A percentile compares a stretch with the other conserved stretches of the same genome.
Evolutionary conservation across 2,329 filamentous ascomycete species (phyloP).

Genomic region (Blastomyces parvus): DNA sequence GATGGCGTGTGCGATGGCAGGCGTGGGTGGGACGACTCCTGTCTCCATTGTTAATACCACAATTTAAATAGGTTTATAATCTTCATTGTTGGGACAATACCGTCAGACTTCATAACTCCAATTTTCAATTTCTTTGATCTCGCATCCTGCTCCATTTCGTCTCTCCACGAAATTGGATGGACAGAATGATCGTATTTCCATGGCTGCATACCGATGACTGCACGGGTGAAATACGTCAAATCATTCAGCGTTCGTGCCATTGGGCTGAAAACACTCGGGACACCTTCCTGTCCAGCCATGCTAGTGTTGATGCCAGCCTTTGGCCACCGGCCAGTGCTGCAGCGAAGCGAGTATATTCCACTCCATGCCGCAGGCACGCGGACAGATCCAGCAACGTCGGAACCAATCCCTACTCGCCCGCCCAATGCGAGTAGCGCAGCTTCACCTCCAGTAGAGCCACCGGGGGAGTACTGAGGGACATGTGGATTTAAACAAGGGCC

Average conservation of each 20-base stretch:
- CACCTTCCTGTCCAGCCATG: slow-evolving; percentile 86
- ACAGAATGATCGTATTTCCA: slow-evolving; percentile 85
- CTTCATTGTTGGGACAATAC: slow-evolving; percentile 23
- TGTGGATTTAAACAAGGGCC: slow-evolving; percentile 75
- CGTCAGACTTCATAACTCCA: slow-evolving; percentile 68
- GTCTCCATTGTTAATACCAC: not conserved
- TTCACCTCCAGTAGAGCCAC: slow-evolving; percentile 81
- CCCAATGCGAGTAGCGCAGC: slow-evolving; percentile 69
- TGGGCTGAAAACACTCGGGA: slow-evolving; percentile 80
- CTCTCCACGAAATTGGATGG: slow-evolving; percentile 73
- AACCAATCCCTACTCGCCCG: slow-evolving; percentile 79
- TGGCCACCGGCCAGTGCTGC: slow-evolving; percentile 83
- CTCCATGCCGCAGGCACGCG: slow-evolving; percentile 80
- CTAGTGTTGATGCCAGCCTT: slow-evolving; percentile 74
- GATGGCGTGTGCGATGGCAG: slow-evolving; percentile 70
- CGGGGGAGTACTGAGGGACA: slow-evolving; percentile 72
- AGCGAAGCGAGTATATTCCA: slow-evolving; percentile 77
- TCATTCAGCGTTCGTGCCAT: slow-evolving; percentile 84
- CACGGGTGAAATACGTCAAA: slow-evolving; percentile 71
- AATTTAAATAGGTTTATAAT: slow-evolving; percentile 10
- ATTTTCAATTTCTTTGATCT: slow-evolving; percentile 57
- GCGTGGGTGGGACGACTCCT: slow-evolving; percentile 73
- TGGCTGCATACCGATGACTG: slow-evolving; percentile 68
- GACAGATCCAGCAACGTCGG: slow-evolving; percentile 83
- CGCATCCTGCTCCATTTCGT: slow-evolving; percentile 51